These are phyloP conservation scores for Sclerotinia borealis DNA, from an alignment of 2,329 filamentous ascomycete genomes.

Conservation along the genomic window DNA sequence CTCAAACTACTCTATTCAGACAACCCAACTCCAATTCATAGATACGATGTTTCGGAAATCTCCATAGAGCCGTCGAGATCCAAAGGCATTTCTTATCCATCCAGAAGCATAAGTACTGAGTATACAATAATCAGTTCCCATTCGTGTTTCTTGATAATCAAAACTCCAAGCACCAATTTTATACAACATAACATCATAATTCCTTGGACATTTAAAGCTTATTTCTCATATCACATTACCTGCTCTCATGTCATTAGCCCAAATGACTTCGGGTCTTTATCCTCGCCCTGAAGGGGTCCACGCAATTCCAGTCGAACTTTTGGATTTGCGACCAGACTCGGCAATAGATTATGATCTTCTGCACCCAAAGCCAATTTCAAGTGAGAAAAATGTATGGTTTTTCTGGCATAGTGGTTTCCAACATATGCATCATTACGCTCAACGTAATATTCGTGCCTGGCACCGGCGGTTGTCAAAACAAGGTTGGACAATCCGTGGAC, in stretches of 20 bases:
- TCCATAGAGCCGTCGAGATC: not conserved
- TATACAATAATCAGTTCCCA: not conserved
- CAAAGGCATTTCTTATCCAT: no score
- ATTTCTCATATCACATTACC: not conserved
- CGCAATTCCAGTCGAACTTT: conserved; percentile 34
- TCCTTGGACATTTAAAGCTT: not conserved
- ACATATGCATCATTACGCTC: conserved; percentile 45
- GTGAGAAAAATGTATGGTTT: conserved; percentile 51
- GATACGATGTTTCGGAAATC: not conserved
- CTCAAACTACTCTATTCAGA: not conserved
- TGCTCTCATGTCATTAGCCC: not conserved
- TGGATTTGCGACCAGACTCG: conserved; percentile 42
- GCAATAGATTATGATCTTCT: conserved; percentile 41
- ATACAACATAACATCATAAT: not conserved
- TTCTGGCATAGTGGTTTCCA: conserved; percentile 50
- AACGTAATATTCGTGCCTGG: conserved; percentile 49
- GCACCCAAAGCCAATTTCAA: conserved; percentile 35
- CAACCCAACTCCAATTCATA: not conserved
- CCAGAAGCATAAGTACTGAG: not conserved
- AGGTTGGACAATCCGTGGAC: conserved; percentile 48
- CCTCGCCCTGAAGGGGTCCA: conserved; percentile 37
- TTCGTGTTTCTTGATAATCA: not conserved
- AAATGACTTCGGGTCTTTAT: conserved; percentile 27
- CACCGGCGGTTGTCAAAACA: conserved; percentile 44
- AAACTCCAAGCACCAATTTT: not conserved